Conservation (phyloP, 129 eudicot species). For the Centella asiatica region DNA sequence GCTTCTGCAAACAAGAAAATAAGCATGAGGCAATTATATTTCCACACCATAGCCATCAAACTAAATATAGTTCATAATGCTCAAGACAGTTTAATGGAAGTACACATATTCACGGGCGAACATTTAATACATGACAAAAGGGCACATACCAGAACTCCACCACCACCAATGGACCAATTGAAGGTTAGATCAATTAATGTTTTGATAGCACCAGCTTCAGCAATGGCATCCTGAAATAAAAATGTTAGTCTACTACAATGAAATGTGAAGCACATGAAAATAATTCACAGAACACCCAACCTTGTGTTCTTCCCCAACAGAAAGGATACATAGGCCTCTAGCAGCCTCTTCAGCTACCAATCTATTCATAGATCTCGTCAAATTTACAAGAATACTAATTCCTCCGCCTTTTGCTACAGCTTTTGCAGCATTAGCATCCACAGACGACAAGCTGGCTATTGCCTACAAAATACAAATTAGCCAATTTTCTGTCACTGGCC, state of each 20-base stretch:
- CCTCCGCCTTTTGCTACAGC: slow-evolving; percentile 83
- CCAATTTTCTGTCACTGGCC: not conserved
- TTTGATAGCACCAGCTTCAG: slow-evolving; percentile 84
- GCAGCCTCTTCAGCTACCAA: slow-evolving; percentile 97
- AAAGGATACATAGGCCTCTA: slow-evolving; percentile 89
- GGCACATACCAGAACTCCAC: slow-evolving; percentile 75
- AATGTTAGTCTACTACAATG: not conserved
- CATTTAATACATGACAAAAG: slow-evolving; percentile 8
- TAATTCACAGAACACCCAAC: slow-evolving; percentile 27
- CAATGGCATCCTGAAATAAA: slow-evolving; percentile 62
- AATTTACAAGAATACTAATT: slow-evolving; percentile 50
- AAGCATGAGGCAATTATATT: not conserved
- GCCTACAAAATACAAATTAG: slow-evolving; percentile 36
- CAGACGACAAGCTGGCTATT: slow-evolving; percentile 58
- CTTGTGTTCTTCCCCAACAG: slow-evolving; percentile 95
- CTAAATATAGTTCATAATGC: not conserved
- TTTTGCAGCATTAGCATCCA: slow-evolving; percentile 64
- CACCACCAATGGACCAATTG: slow-evolving; percentile 90
- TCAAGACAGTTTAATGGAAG: not conserved
- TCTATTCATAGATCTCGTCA: slow-evolving; percentile 81
- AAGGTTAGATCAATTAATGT: slow-evolving; percentile 78
- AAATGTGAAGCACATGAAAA: not conserved
- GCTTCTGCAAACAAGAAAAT: slow-evolving; percentile 48
- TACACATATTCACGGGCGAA: not conserved
- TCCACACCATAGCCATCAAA: not conserved